Evolutionary conservation across 176 grass and related monocot genomes (phyloP).

Genomic region (Phoenix dactylifera): DNA sequence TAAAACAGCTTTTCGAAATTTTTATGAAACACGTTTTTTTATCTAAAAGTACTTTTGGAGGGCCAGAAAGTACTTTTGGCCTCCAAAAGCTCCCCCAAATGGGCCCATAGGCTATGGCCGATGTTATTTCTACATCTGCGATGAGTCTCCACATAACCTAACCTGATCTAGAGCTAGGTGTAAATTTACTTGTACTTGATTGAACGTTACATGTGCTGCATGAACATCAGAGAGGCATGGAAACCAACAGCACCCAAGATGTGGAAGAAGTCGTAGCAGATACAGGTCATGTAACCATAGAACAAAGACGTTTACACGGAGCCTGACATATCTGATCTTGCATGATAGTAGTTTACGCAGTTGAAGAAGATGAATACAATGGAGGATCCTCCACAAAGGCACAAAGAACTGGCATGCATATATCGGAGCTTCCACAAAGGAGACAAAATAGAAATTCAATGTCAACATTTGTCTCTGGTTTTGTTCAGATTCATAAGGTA

Average conservation of each 20-base stretch:
- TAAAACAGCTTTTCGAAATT: too few species aligned
- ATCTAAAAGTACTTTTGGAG: too few species aligned
- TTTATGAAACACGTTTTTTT: too few species aligned
- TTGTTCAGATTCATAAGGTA: too few species aligned
- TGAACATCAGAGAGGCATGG: conserved; percentile 62
- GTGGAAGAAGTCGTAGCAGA: conserved; percentile 90
- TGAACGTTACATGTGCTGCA: conserved; percentile 1
- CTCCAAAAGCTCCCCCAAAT: too few species aligned
- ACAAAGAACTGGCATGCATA: conserved; percentile 60
- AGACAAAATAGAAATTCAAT: neutral
- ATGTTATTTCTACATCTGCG: too few species aligned
- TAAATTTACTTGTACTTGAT: conserved; percentile 73
- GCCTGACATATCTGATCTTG: conserved; percentile 88
- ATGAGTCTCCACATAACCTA: too few species aligned
- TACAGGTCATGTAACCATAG: conserved; percentile 94
- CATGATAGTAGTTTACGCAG: conserved; percentile 90
- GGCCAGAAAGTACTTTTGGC: too few species aligned
- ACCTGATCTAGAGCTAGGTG: too few species aligned
- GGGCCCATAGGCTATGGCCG: too few species aligned
- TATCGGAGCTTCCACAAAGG: too few species aligned
- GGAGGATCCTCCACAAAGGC: conserved; percentile 48
- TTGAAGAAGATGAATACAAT: conserved; percentile 88
- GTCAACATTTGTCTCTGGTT: too few species aligned
- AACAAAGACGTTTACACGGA: conserved; percentile 95
- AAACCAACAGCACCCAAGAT: conserved; percentile 82